phyloP scores from a whole-genome alignment of 2,329 filamentous ascomycete genomes.

The Apiospora aurea region DNA sequence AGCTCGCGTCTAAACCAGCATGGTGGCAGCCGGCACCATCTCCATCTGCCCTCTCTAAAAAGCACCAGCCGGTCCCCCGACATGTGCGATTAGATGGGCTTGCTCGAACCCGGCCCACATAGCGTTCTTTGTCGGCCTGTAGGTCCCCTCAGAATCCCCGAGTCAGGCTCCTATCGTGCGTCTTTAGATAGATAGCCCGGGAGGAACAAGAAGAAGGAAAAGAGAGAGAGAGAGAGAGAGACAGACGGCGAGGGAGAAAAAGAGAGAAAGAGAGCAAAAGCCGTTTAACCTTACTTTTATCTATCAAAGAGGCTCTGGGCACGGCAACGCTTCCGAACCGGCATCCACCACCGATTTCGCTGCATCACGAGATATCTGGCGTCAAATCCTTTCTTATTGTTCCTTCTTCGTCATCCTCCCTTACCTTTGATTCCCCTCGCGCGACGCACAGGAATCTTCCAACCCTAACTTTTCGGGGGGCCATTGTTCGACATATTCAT shows the following conservation, averaged over 20 bases:
- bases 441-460: background rate
- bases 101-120: slow-evolving; percentile 18
- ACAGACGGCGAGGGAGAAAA: background rate
- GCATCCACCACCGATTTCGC: slow-evolving; percentile 17
- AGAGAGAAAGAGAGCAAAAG: background rate
- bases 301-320: background rate
- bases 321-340: background rate
- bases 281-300: slow-evolving; percentile 9
- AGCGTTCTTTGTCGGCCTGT: background rate
- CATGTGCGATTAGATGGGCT: slow-evolving; percentile 19
- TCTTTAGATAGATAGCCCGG: slow-evolving; percentile 8
- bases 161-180: slow-evolving; percentile 24
- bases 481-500: too few species aligned
- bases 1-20: slow-evolving; percentile 3
- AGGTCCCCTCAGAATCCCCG: slow-evolving; percentile 20
- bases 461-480: background rate
- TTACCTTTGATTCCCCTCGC: background rate
- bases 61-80: slow-evolving; percentile 11
- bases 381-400: background rate
- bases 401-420: background rate
- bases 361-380: background rate
- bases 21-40: slow-evolving; percentile 12
- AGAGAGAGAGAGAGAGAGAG: background rate
- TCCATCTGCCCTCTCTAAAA: slow-evolving; percentile 9
- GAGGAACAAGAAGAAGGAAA: background rate